These are phyloP conservation scores for Paramecium biaurelia DNA, from an alignment of 73 alveolate genomes.

Conservation along the genomic window DNA sequence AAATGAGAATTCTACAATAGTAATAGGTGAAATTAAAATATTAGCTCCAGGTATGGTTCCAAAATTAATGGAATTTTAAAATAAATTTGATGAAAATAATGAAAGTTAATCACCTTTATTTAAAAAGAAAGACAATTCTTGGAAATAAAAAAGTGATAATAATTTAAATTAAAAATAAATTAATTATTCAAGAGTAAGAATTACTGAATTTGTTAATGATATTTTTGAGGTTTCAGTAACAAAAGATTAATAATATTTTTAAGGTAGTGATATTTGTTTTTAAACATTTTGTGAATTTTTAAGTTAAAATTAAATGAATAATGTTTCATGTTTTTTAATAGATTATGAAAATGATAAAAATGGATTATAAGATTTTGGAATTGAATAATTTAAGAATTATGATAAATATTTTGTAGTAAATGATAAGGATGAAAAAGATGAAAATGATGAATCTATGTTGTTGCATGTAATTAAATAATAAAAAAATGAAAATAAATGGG, in stretches of 20 bases:
- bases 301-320: not conserved
- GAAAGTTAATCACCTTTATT: not conserved
- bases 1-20: not conserved
- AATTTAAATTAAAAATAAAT: not conserved
- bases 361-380: slow-evolving; percentile 1
- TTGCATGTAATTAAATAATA: not conserved
- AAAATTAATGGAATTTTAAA: not conserved
- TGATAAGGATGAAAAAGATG: not conserved
- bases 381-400: not conserved
- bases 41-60: not conserved
- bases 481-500: not conserved
- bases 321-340: not conserved
- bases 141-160: not conserved
- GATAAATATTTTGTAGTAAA: not conserved
- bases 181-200: not conserved
- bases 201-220: not conserved
- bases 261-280: slow-evolving; percentile 1
- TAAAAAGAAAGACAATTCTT: not conserved
- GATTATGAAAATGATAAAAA: slow-evolving; percentile 27
- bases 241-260: not conserved
- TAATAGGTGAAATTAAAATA: not conserved
- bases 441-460: not conserved
- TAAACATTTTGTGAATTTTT: not conserved
- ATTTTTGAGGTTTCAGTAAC: not conserved
- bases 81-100: not conserved